Conservation (phyloP, 352 stramenopile genomes). For the Globisporangium nunn region DNA sequence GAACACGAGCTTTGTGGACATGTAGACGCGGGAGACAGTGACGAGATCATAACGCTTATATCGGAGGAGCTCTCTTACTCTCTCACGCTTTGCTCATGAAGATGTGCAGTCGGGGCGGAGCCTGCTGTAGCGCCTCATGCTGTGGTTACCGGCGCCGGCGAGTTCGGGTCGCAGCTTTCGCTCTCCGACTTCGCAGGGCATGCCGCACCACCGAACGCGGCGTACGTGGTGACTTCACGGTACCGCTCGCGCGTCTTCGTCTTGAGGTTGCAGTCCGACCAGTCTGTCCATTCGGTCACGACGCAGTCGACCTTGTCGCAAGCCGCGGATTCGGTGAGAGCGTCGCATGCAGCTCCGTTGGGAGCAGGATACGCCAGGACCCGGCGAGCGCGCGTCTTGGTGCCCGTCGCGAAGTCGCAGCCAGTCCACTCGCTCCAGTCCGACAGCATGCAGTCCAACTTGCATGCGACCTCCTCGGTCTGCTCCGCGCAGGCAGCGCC, state of each 20-base stretch:
- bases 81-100: not conserved
- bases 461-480: constrained; percentile 23
- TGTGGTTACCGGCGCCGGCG: not conserved
- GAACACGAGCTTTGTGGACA: constrained; percentile 20
- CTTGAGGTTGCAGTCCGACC: constrained; percentile 44
- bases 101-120: too few relatives aligned
- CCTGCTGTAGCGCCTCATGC: not conserved
- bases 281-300: constrained; percentile 36
- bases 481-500: constrained; percentile 21
- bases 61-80: not conserved
- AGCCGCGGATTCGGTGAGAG: constrained; percentile 10
- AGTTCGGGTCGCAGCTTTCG: constrained; percentile 20
- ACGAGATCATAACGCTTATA: not conserved
- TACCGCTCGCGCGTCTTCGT: constrained; percentile 25
- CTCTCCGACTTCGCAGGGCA: constrained; percentile 24
- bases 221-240: constrained; percentile 25
- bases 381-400: constrained; percentile 31
- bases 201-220: constrained; percentile 20
- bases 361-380: constrained; percentile 23
- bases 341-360: constrained; percentile 20
- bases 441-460: constrained; percentile 36
- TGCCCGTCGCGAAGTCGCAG: constrained; percentile 38
- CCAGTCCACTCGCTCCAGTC: constrained; percentile 40
- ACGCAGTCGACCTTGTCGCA: constrained; percentile 44
- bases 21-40: constrained; percentile 1